Evolutionary conservation across 78 protist species (phyloP).

Genomic region (Pigoraptor vietnamica): DNA sequence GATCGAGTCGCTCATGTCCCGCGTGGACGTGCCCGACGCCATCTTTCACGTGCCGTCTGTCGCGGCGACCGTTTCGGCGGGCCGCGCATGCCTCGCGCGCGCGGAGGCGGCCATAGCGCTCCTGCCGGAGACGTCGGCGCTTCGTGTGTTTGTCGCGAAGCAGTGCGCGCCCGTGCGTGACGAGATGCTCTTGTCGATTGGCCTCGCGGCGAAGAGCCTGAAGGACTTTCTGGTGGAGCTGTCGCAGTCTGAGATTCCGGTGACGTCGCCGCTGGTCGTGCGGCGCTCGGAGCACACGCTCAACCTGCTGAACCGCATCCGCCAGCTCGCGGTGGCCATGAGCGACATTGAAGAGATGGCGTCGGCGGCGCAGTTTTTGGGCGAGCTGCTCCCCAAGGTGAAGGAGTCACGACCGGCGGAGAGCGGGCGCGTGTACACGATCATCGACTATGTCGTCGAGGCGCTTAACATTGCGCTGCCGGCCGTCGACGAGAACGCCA

Average conservation of each 20-base stretch:
- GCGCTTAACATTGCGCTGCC: neutral
- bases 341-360: neutral
- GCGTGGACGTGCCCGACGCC: neutral
- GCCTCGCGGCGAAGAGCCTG: neutral
- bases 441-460: neutral
- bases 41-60: neutral
- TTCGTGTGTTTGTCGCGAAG: neutral
- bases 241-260: neutral
- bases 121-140: neutral
- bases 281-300: neutral
- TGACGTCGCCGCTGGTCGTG: neutral
- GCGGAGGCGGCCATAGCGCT: neutral
- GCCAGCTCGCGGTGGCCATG: neutral
- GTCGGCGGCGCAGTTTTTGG: neutral
- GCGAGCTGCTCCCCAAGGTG: neutral
- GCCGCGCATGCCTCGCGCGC: neutral
- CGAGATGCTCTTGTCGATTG: neutral
- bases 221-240: neutral
- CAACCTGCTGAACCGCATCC: neutral
- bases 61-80: neutral
- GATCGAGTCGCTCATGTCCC: neutral
- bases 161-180: neutral
- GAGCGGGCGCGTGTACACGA: neutral
- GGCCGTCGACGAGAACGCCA: neutral
- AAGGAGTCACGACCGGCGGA: neutral